Base-by-base conservation (phyloP, 2,329 filamentous ascomycete species). In the Fusarium bactridioides region DNA sequence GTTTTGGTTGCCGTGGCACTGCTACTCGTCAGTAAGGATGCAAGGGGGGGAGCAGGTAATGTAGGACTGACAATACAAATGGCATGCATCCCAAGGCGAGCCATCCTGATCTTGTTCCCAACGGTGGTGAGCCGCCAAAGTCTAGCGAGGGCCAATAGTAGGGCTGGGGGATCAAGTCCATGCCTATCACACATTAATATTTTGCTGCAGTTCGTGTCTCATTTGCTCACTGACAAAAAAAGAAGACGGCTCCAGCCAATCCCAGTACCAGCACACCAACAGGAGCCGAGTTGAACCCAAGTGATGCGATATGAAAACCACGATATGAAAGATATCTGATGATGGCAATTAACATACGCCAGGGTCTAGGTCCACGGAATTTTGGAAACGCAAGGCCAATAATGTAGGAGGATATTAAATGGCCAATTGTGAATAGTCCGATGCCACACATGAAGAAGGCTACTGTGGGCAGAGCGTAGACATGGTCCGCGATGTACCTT, bases 1-100 rank as follows among this genome's bases (percentile, higher is more conserved):
- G 41, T 58, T 12, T 58, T 58, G 3, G 55, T 58, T 25, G 55
- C 55, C 2, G 55, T 58, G 1, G 41, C 55, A 1, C 55, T 58
- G 6, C 5, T 0, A 16, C 4, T 1, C 7, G 19, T 56, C 9
- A 56, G 53, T 25, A 19, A 38, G 3, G 6, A 16, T 15, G 3
- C 4, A 3, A 7, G 5, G 8, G 1, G 3, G 0, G 7, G 16
- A 18, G 10, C 0, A 27, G 21, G 3, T 27, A 9, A 10, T 31
- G 21, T 6, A 41, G 25, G 10, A 11, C 53, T 33, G 13, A 56
- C 55, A 58, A 58, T 7, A 58, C 41, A 12, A 58, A 58, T n/a
- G 55, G 55, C 55, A 58, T 58, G 23, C 55, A 58, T 9, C 41
- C 55, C 7, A 58, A 29, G 3, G 55, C 55, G 2, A 58, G 4